Evolutionary conservation across 2,329 filamentous ascomycete genomes (phyloP).

Genomic region (Alternaria triticina): DNA sequence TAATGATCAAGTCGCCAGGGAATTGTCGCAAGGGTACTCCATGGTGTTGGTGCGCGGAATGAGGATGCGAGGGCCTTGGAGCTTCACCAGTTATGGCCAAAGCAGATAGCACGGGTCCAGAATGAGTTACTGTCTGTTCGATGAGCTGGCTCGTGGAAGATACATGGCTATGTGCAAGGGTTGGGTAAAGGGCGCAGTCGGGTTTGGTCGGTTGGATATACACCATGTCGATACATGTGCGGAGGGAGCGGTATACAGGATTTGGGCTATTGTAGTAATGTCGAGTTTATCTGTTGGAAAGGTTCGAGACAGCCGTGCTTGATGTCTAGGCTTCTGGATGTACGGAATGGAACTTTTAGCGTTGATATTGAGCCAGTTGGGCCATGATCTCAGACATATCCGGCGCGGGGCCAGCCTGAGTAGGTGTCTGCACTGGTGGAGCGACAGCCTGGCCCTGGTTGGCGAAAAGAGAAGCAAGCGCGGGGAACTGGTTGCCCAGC

Average conservation of each 20-base stretch:
- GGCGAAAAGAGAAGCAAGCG: slow-evolving; percentile 39
- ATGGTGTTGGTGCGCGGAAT: neutral
- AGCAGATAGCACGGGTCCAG: neutral
- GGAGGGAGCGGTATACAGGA: slow-evolving; percentile 2
- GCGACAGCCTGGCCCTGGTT: slow-evolving; percentile 30
- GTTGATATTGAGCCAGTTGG: slow-evolving; percentile 70
- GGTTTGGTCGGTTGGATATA: slow-evolving; percentile 1
- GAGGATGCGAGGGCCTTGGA: slow-evolving; percentile 1
- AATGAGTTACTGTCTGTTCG: neutral
- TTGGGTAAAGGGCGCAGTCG: slow-evolving; percentile 7
- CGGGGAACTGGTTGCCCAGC: slow-evolving; percentile 39
- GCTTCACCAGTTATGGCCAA: neutral
- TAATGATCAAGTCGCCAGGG: slow-evolving; percentile 1
- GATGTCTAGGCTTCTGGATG: slow-evolving; percentile 3
- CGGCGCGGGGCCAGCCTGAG: slow-evolving; percentile 35
- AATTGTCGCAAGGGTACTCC: slow-evolving; percentile 1
- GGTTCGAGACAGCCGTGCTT: slow-evolving; percentile 2
- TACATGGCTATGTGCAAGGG: neutral
- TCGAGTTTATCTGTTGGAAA: slow-evolving; percentile 6
- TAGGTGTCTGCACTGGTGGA: slow-evolving; percentile 41
- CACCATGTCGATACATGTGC: slow-evolving; percentile 8
- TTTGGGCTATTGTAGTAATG: slow-evolving; percentile 3
- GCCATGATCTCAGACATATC: slow-evolving; percentile 77
- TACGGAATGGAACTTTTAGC: slow-evolving; percentile 36
- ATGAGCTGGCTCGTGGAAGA: slow-evolving; percentile 3